Conservation (phyloP, 345 rosid species). For the Salix brachista region DNA sequence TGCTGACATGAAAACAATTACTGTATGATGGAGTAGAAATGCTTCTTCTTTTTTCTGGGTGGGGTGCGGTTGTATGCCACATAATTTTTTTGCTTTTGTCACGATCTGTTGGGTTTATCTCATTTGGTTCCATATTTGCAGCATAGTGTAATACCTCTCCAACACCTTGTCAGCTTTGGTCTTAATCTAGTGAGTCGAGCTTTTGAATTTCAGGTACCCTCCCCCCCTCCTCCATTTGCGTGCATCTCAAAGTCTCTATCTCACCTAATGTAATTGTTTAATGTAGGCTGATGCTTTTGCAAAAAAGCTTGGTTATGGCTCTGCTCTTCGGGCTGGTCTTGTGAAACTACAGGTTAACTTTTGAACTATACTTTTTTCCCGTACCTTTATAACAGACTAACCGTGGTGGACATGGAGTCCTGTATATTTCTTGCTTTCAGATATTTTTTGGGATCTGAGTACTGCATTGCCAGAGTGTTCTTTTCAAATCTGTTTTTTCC, state of each 20-base stretch:
- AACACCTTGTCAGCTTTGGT: constrained; percentile 81
- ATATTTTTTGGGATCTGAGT: not conserved
- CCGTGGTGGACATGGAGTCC: not conserved
- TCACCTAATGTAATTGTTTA: not conserved
- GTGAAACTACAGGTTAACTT: constrained; percentile 88
- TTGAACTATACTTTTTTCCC: not conserved
- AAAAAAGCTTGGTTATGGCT: constrained; percentile 77
- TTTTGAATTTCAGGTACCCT: constrained; percentile 90
- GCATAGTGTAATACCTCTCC: constrained; percentile 91
- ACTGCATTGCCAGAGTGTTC: not conserved
- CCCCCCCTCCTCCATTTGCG: not conserved
- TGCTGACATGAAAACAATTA: not conserved
- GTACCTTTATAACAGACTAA: not conserved
- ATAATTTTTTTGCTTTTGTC: not conserved
- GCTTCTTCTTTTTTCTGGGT: not conserved
- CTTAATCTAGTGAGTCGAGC: constrained; percentile 95
- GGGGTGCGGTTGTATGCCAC: not conserved
- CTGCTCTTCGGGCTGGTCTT: constrained; percentile 80
- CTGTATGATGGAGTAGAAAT: not conserved
- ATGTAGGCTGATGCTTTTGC: constrained; percentile 96
- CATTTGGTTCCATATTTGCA: constrained; percentile 32
- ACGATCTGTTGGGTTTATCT: not conserved
- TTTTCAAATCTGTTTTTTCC: not conserved
- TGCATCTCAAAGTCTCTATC: not conserved
- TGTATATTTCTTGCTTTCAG: no score